phyloP scores from a whole-genome alignment of 73 alveolate species.

The Paramecium octaurelia region DNA sequence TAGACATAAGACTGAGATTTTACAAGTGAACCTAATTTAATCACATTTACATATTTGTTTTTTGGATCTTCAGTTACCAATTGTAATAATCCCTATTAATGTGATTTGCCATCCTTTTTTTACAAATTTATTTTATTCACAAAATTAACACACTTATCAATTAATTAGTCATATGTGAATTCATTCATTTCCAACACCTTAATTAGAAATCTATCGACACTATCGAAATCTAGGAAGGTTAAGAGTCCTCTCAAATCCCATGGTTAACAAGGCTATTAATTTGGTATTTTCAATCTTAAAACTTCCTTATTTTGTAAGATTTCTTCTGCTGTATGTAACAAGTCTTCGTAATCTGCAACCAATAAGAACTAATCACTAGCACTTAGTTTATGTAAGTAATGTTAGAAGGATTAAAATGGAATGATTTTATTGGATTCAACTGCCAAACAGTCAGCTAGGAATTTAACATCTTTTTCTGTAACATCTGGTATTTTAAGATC shows the following conservation, averaged over 20 bases:
- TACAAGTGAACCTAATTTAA: background rate
- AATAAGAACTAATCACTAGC: slow-evolving; percentile 18
- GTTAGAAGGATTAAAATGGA: background rate
- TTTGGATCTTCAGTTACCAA: background rate
- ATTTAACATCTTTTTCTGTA: slow-evolving; percentile 13
- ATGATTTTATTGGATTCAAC: background rate
- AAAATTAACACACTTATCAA: slow-evolving; percentile 24
- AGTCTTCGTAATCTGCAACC: slow-evolving; percentile 28
- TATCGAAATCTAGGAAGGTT: background rate
- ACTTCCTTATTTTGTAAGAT: background rate
- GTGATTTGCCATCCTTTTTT: background rate
- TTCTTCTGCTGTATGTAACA: slow-evolving; percentile 8
- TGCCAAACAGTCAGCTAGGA: slow-evolving; percentile 31
- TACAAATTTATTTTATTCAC: background rate
- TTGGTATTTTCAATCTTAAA: background rate
- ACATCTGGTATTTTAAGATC: slow-evolving; percentile 46
- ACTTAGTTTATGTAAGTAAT: slow-evolving; percentile 13
- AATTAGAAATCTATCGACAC: background rate
- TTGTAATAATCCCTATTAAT: background rate
- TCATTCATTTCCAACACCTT: background rate
- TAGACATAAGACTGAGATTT: background rate
- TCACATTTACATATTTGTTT: background rate
- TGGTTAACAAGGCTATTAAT: background rate
- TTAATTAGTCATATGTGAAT: slow-evolving; percentile 6
- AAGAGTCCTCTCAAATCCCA: slow-evolving; percentile 23